Base-by-base conservation (phyloP, 225 moss, liverwort and hornwort species). In the Physcomitrellopsis africana region DNA sequence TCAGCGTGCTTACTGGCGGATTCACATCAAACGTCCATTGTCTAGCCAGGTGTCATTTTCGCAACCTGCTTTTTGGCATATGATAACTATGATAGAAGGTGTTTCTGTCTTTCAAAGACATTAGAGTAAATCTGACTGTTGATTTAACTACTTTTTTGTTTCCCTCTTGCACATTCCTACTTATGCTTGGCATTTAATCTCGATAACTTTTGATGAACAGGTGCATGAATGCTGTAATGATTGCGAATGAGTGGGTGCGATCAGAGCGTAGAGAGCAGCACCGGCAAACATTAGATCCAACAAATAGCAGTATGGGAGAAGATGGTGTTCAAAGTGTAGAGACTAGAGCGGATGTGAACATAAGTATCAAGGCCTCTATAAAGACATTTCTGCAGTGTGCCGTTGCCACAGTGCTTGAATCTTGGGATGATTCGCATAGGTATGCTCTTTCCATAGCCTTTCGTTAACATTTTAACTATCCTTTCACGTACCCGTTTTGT, bases 1-100 rank as follows among this genome's bases (percentile, higher is more conserved):
- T 95, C 80, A 93, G 83, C 77, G 79, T 99, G 58, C 90, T 93
- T 15, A 99, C 93, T 8, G 95, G 94, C 20, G 99, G 99, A 64
- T 99, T 99, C 72, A 90, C 95, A 44, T 95, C 93, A 26, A 99
- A 93, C 77, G 85, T 99, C 11, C 92, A 99, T 86, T 99, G 93
- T 83, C 73, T 99, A 69, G 90, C 92, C 78, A 93, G 99, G 95
- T 94, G 67, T 59, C n/a, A 18, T 43, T 63, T 56, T 74, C 59
- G 15, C 47, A 51, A 44, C 73, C 29, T n/a, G 60, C 46, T 23
- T 13, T 2, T 14, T 37, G 32, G 32, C 32, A 37, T 37, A 37
- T 7, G 7, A 37, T 37, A 37, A 37, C 32, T 37, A 37, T 37
- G 32, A 37, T 5, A 4, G 7, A 2, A 37, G 23, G 8, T 60